phyloP scores from a whole-genome alignment of 139 green algal genomes.

The Haematococcus lacustris region DNA sequence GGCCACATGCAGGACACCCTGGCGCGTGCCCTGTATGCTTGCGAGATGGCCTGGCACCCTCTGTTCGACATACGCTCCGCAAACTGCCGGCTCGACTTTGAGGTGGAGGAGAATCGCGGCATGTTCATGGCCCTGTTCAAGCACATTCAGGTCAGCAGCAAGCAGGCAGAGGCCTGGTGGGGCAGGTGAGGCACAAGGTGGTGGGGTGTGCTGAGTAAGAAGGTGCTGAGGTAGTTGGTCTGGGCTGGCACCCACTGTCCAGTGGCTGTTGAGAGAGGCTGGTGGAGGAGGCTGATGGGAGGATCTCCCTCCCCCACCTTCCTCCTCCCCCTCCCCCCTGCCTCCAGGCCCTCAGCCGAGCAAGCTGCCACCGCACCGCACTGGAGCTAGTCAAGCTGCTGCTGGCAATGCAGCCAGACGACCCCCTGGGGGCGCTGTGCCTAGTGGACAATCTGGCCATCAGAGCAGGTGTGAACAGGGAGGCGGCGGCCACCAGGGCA shows the following conservation, averaged over 20 bases:
- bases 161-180: too few relatives aligned
- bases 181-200: too few relatives aligned
- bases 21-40: conserved; percentile 60
- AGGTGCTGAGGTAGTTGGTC: too few relatives aligned
- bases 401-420: conserved; percentile 70
- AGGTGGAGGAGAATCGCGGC: conserved; percentile 51
- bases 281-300: too few relatives aligned
- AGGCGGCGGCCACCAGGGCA: too few relatives aligned
- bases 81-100: conserved; percentile 54
- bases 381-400: conserved; percentile 89
- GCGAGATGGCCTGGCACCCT: conserved; percentile 79
- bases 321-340: not conserved
- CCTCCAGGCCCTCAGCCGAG: conserved; percentile 59
- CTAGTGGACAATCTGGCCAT: conserved; percentile 87
- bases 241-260: too few relatives aligned
- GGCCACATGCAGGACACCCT: conserved; percentile 24
- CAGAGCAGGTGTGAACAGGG: conserved; percentile 6
- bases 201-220: too few relatives aligned
- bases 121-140: conserved; percentile 84
- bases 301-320: too few relatives aligned
- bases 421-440: conserved; percentile 70
- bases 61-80: conserved; percentile 61
- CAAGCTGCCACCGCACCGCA: conserved; percentile 71
- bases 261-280: too few relatives aligned
- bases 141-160: conserved; percentile 60